These are phyloP conservation scores for Oldenlandia corymbosa DNA, from an alignment of 257 asterid genomes.

Conservation along the genomic window DNA sequence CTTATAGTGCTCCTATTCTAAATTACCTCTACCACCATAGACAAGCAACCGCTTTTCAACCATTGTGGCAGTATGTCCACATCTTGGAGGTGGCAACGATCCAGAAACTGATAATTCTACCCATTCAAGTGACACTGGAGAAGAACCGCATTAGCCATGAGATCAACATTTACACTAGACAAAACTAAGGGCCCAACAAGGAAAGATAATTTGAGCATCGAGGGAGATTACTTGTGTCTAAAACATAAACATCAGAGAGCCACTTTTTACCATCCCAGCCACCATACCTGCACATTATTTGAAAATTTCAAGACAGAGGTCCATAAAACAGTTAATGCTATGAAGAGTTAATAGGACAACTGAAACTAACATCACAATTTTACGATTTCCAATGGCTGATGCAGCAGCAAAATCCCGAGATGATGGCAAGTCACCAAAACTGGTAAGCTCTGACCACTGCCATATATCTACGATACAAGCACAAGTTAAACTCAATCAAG, in stretches of 20 bases:
- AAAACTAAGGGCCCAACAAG: background rate
- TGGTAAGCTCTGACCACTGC: conserved; percentile 99
- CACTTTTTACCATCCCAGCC: conserved; percentile 99
- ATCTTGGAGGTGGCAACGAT: conserved; percentile 87
- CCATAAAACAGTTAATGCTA: conserved; percentile 17
- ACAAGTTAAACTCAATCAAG: conserved; percentile 13
- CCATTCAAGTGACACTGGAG: conserved; percentile 97
- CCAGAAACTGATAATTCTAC: conserved; percentile 77
- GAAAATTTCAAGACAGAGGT: conserved; percentile 16
- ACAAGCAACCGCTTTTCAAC: conserved; percentile 92
- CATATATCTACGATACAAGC: conserved; percentile 58
- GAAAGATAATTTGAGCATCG: conserved; percentile 1
- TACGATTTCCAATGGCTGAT: conserved; percentile 83
- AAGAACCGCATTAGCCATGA: conserved; percentile 19
- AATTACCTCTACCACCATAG: conserved; percentile 93
- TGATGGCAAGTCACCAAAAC: conserved; percentile 96
- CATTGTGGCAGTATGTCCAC: conserved; percentile 98
- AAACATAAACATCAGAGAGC: conserved; percentile 86
- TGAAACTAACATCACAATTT: conserved; percentile 73
- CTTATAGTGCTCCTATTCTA: background rate
- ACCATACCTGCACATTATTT: conserved; percentile 67
- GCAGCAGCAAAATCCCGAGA: conserved; percentile 97
- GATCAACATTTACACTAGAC: background rate
- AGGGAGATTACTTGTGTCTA: conserved; percentile 77
- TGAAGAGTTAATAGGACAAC: conserved; percentile 11